These are phyloP conservation scores for Colletotrichum lini DNA, from an alignment of 2,329 filamentous ascomycete species.

Conservation along the genomic window DNA sequence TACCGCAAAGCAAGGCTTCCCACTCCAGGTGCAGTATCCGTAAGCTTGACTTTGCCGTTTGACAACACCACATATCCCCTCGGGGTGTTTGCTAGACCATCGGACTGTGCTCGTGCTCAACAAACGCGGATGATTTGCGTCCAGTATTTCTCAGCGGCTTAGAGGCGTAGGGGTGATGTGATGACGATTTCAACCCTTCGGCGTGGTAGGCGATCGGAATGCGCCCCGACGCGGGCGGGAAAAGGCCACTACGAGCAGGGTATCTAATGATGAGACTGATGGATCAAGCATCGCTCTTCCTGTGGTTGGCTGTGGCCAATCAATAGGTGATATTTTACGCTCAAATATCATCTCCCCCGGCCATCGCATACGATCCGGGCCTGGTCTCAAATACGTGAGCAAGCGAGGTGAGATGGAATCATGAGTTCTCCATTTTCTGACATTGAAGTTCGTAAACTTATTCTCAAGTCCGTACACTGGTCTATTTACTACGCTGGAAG, in stretches of 20 bases:
- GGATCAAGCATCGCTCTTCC: background rate
- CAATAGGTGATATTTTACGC: too few species aligned
- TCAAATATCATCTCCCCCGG: background rate
- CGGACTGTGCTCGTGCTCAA: too few species aligned
- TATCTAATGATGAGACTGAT: background rate
- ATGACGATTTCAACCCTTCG: background rate
- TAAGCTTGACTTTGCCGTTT: too few species aligned
- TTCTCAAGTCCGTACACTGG: background rate
- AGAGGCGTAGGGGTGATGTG: background rate
- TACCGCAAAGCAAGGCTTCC: too few species aligned
- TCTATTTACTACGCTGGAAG: background rate
- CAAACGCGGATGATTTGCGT: background rate
- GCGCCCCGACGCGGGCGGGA: background rate
- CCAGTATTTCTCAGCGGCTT: background rate
- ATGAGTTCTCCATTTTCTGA: too few species aligned
- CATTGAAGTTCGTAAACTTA: background rate
- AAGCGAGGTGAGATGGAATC: background rate
- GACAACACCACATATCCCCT: too few species aligned
- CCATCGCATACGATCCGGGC: background rate
- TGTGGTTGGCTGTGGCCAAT: background rate
- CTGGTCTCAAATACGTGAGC: background rate
- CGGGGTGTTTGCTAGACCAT: too few species aligned
- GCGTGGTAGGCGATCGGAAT: background rate
- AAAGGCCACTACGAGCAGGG: too few species aligned
- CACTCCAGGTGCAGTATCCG: too few species aligned